phyloP scores from a whole-genome alignment of 2,329 filamentous ascomycete genomes.

The Fusarium nygamai region DNA sequence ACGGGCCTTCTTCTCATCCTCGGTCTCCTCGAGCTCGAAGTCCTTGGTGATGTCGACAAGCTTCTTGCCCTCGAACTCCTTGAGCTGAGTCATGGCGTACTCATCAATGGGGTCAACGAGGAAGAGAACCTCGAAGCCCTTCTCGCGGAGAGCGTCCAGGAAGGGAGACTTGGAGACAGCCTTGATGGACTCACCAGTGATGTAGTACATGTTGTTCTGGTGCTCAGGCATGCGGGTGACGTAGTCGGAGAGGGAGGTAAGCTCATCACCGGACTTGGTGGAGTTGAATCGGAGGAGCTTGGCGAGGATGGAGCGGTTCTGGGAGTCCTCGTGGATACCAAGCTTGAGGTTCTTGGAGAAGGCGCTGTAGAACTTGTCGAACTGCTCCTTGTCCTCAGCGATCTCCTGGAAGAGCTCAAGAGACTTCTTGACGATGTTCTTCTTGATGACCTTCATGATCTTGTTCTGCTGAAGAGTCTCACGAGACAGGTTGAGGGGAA shows the following conservation, averaged over 20 bases:
- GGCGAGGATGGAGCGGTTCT: conserved; percentile 92
- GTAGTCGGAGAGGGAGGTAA: conserved; percentile 95
- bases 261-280: conserved; percentile 97
- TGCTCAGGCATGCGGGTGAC: conserved; percentile 99
- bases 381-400: conserved; percentile 99
- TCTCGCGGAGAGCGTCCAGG: conserved; percentile 97
- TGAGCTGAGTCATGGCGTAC: conserved; percentile 99
- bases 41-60: conserved; percentile 99
- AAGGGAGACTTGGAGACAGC: conserved; percentile 98
- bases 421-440: conserved; percentile 99
- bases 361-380: conserved; percentile 99
- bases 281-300: conserved; percentile 99
- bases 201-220: conserved; percentile 99
- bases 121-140: conserved; percentile 99
- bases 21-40: conserved; percentile 99
- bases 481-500: conserved; percentile 99
- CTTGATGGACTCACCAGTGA: conserved; percentile 99
- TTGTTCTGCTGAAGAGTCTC: conserved; percentile 99
- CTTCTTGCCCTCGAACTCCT: conserved; percentile 99
- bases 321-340: conserved; percentile 98
- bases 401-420: conserved; percentile 99
- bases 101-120: conserved; percentile 99
- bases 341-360: conserved; percentile 99
- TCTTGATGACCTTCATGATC: conserved; percentile 99
- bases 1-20: conserved; percentile 97